Conservation (phyloP, 306 rosid genomes). For the Rosa persica region DNA sequence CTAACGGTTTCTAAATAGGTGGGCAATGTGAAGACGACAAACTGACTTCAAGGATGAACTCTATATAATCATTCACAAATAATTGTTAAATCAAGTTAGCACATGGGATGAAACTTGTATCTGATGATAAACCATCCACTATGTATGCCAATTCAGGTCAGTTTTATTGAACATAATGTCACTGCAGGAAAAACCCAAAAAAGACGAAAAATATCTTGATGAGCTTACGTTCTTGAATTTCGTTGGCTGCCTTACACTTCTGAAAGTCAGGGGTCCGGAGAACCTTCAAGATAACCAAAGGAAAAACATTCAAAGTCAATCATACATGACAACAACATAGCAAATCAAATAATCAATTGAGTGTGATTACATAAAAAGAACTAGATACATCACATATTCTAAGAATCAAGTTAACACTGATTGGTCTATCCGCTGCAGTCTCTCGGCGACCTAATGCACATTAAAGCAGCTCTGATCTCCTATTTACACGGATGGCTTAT, state of each 20-base stretch:
- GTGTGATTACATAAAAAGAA: neutral
- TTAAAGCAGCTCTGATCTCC: neutral
- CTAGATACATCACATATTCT: neutral
- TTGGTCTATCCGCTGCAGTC: neutral
- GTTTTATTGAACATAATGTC: neutral
- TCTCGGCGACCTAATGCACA: neutral
- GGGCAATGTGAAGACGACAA: neutral
- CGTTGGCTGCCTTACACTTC: conserved; percentile 60
- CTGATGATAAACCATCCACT: neutral
- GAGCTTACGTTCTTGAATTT: conserved; percentile 77
- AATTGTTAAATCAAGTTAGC: neutral
- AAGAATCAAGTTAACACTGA: neutral
- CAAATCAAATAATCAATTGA: neutral
- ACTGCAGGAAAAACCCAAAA: neutral
- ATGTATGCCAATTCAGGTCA: neutral
- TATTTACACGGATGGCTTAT: neutral
- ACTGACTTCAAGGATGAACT: neutral
- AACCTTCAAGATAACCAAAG: conserved; percentile 53
- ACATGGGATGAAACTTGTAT: neutral
- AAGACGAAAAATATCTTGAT: conserved; percentile 2
- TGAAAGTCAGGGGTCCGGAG: conserved; percentile 59
- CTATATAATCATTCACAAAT: neutral
- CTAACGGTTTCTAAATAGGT: neutral
- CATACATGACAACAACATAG: conserved; percentile 14
- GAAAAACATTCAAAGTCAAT: conserved; percentile 21